Percentiles rank a stretch among this genome's conserved stretches.
phyloP scores from a whole-genome alignment of 306 rosid species.

The Lathyrus oleraceus region DNA sequence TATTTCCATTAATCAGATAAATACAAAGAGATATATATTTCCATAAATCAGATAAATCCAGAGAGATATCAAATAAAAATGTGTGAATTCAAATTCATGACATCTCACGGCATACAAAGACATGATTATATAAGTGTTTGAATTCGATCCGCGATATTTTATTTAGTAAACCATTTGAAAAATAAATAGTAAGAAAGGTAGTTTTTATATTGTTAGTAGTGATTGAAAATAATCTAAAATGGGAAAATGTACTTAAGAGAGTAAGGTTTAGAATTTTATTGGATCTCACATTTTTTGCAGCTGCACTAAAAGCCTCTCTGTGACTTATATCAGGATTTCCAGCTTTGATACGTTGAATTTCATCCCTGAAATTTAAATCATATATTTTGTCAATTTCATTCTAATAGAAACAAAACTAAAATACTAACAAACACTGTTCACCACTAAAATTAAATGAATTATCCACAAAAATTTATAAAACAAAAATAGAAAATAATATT shows the following conservation, averaged over 20 bases:
- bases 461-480: not conserved
- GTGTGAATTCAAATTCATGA: no score
- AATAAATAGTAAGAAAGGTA: no score
- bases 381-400: not conserved
- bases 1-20: no score
- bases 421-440: not conserved
- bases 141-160: no score
- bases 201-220: conserved; percentile 28
- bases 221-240: conserved; percentile 28
- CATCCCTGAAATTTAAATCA: conserved; percentile 61
- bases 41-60: no score
- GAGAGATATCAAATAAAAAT: no score
- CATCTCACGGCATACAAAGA: no score
- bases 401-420: not conserved
- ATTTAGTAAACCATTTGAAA: no score
- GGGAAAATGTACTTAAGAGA: conserved; percentile 23
- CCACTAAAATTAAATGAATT: not conserved
- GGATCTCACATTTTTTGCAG: conserved; percentile 91
- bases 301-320: conserved; percentile 99
- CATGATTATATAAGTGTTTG: no score
- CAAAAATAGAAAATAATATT: not conserved
- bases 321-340: conserved; percentile 98
- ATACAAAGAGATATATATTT: no score
- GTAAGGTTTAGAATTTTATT: conserved; percentile 40
- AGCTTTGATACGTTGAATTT: conserved; percentile 97